These are phyloP conservation scores for Syzygium syzygioides DNA, from an alignment of 441 rosid species.

Conservation along the genomic window DNA sequence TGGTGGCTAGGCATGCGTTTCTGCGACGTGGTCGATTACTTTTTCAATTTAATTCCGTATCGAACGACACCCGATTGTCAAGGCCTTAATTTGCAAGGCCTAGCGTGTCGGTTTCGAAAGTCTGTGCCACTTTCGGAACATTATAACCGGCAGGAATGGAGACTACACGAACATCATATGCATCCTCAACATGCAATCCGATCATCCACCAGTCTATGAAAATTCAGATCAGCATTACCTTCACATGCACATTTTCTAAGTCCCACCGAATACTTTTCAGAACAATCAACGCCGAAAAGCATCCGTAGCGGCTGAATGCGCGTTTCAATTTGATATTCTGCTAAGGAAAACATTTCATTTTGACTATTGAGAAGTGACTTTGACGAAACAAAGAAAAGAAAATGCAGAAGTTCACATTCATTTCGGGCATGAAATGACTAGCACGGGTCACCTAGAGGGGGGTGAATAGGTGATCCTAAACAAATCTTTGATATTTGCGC, in stretches of 20 bases:
- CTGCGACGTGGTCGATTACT: neutral
- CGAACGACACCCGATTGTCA: neutral
- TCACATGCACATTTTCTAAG: neutral
- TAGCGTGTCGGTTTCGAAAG: neutral
- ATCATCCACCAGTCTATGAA: neutral
- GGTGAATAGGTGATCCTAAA: too few species aligned
- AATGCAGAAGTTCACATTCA: neutral
- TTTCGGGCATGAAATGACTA: too few species aligned
- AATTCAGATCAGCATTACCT: neutral
- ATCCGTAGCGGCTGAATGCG: neutral
- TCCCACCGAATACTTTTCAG: neutral
- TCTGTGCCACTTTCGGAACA: neutral
- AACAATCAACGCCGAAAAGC: neutral
- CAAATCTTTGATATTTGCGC: too few species aligned
- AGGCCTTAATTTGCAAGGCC: neutral
- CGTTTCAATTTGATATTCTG: neutral
- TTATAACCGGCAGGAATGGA: neutral
- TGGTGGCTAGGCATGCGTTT: neutral
- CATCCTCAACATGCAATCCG: neutral
- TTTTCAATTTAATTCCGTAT: neutral
- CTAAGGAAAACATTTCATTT: neutral
- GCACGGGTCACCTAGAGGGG: too few species aligned
- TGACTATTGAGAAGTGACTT: neutral
- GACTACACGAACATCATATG: neutral
- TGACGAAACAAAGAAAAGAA: neutral